Conservation (phyloP, 352 stramenopile genomes). For the Globisporangium yorkense region DNA sequence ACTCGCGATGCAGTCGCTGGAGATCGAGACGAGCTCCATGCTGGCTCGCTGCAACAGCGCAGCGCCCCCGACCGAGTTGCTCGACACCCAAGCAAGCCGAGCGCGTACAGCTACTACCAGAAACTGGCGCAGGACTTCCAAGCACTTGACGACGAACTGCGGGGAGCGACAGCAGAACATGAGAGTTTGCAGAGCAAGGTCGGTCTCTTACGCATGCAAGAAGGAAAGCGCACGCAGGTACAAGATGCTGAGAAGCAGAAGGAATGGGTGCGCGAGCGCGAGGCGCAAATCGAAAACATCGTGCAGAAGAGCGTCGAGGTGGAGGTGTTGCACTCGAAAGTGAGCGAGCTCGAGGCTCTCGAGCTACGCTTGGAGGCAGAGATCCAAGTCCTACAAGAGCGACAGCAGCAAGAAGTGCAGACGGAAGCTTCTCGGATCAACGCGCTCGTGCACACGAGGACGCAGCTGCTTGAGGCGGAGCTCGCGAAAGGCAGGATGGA, state of each 20-base stretch:
- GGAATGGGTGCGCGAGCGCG: conserved; percentile 37
- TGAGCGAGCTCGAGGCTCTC: conserved; percentile 23
- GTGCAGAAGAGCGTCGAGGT: conserved; percentile 19
- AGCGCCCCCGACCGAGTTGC: neutral
- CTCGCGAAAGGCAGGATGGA: conserved; percentile 37
- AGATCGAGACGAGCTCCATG: neutral
- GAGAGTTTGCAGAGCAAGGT: conserved; percentile 13
- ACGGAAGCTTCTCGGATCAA: conserved; percentile 32
- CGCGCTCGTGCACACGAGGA: conserved; percentile 39
- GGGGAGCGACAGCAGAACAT: conserved; percentile 5
- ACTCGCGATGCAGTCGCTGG: conserved; percentile 6
- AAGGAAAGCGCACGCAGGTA: conserved; percentile 10
- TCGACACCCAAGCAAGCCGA: conserved; percentile 12
- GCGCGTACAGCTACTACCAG: conserved; percentile 47
- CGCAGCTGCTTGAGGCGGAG: conserved; percentile 39
- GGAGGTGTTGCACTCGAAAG: conserved; percentile 15
- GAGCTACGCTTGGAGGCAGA: conserved; percentile 41
- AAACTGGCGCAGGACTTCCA: conserved; percentile 47
- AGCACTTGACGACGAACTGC: conserved; percentile 35
- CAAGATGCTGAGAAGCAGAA: conserved; percentile 4
- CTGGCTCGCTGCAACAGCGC: neutral
- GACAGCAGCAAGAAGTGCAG: conserved; percentile 26
- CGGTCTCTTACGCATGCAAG: conserved; percentile 1
- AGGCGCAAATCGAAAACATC: conserved; percentile 28
- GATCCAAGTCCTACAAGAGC: conserved; percentile 40